Evolutionary conservation across 2,329 filamentous ascomycete genomes (phyloP), one percentile per base, ranked within the genome.

Genomic region (Rutstroemia sp.): DNA sequence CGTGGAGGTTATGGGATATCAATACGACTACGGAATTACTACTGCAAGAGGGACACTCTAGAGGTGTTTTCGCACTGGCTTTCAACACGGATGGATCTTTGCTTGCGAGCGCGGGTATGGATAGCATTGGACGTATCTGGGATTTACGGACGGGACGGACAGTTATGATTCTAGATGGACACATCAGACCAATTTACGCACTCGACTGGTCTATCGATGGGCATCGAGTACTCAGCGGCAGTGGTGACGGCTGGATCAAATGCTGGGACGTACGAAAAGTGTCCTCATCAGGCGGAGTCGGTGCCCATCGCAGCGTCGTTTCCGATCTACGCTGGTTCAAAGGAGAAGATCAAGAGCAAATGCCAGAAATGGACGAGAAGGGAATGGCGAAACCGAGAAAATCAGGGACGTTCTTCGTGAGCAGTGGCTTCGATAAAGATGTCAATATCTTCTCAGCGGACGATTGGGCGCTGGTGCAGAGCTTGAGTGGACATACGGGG

Each of bases 191-290:
- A 14, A 96, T 99, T 54, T 92, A 95, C 67, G 91, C 86, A 0
- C 76, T 97, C 5, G 92, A 96, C 71, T 99, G 95, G 94, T 85
- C 88, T 57, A 80, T 86, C 0, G 94, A 99, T 69, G 91, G 92
- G 5, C 86, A 96, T 70, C 84, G 94, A n/a, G 83, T 97, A 8
- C 77, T 97, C n/a, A 91, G 91, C 0, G 92, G 91, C 1, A 95
- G 91, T 14, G 90, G 86, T 2, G 94, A 99, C 69, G 92, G 92
- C 18, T 97, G 94, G 82, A 85, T 96, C 67, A 97, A 96, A 72
- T 96, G 92, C 73, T 99, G 94, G 94, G 94, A 99, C 69, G 79
- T 99, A 52, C 85, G 94, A 47, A 92, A 94, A 66, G 92, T 97
- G 49, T 82, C 88, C 65, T 85, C 86, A 61, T 86, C 83, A 0